Base-by-base conservation (phyloP, 2,329 filamentous ascomycete species). In the Coniochaeta sp. region DNA sequence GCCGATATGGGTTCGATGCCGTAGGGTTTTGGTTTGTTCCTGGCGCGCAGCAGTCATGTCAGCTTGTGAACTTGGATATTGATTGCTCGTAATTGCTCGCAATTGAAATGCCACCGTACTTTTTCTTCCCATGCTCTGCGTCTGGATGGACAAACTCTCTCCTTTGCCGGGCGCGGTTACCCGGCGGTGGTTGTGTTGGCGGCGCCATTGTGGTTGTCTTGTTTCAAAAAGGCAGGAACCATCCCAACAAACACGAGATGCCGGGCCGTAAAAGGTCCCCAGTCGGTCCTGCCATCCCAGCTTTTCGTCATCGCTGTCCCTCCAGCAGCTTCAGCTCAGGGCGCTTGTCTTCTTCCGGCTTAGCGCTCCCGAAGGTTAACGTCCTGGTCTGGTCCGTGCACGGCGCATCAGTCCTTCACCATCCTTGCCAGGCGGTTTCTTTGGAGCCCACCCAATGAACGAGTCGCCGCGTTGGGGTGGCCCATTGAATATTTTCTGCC, bases 1-100 rank as follows among this genome's bases (percentile, higher is more conserved):
- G 89, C 89, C 55, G 85, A 81, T 65, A 90, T 89, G 59, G 91
- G 84, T 66, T 89, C 81, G 62, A 95, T 79, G 63, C 81, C 81
- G 71, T 87, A 89, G 58, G 81, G 79, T 61, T 80, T 83, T 59
- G 77, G 59, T 36, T 64, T 78, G 64, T 71, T 69, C 66, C 78
- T 82, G 60, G 62, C 69, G 30, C 10, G 44, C 44, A 34, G n/a
- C 19, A 10, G 6, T 26, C 42, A 50, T 55, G 58, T 59, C 58
- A 81, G 79, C 61, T 80, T 36, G 34, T n/a, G n/a, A n/a, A n/a
- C n/a, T n/a, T n/a, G n/a, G n/a, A n/a, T n/a, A n/a, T n/a, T n/a
- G 12, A 83, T 60, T 76, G 58, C 28, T 63, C 78, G 64, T 71
- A 69, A 66, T 78, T 81, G 59, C 62, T 10, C 44, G 26, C 50